phyloP scores from a whole-genome alignment of 148 eudicot genomes.

The Chenopodium quinoa region DNA sequence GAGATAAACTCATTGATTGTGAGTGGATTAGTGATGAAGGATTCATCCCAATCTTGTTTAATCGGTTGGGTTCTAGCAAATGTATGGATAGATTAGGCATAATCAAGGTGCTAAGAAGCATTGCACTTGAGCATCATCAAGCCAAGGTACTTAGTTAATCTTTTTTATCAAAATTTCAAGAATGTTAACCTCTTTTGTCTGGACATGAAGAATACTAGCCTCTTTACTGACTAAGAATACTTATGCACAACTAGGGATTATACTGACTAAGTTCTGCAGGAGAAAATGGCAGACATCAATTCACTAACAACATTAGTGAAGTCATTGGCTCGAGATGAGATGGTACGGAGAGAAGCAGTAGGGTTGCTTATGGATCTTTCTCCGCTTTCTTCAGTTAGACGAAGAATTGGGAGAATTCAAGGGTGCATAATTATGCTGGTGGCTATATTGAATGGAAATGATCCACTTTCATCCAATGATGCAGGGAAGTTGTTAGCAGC shows the following conservation, averaged over 20 bases:
- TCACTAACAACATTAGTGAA: conserved; percentile 60
- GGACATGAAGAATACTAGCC: too few species aligned
- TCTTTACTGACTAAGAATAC: background rate
- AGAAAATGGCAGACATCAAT: conserved; percentile 58
- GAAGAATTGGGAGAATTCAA: conserved; percentile 75
- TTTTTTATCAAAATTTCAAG: background rate
- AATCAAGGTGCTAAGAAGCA: conserved; percentile 52
- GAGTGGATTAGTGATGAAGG: conserved; percentile 71
- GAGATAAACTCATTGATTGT: conserved; percentile 37
- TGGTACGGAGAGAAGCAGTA: conserved; percentile 77
- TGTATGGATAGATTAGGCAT: conserved; percentile 51
- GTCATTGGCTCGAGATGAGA: conserved; percentile 61
- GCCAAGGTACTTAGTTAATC: conserved; percentile 46
- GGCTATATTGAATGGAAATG: conserved; percentile 67
- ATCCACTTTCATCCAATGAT: conserved; percentile 55
- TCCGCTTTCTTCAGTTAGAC: conserved; percentile 46
- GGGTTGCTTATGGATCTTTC: conserved; percentile 57
- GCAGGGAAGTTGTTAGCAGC: conserved; percentile 56
- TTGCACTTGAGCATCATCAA: conserved; percentile 38
- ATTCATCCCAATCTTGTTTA: conserved; percentile 51
- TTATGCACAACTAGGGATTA: background rate
- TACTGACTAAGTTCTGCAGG: conserved; percentile 39
- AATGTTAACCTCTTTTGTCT: too few species aligned
- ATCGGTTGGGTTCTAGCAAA: conserved; percentile 52
- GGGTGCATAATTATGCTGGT: conserved; percentile 88